These are phyloP conservation scores for Vaccinium vitisidaea DNA, from an alignment of 148 eudicot genomes.

Conservation along the genomic window DNA sequence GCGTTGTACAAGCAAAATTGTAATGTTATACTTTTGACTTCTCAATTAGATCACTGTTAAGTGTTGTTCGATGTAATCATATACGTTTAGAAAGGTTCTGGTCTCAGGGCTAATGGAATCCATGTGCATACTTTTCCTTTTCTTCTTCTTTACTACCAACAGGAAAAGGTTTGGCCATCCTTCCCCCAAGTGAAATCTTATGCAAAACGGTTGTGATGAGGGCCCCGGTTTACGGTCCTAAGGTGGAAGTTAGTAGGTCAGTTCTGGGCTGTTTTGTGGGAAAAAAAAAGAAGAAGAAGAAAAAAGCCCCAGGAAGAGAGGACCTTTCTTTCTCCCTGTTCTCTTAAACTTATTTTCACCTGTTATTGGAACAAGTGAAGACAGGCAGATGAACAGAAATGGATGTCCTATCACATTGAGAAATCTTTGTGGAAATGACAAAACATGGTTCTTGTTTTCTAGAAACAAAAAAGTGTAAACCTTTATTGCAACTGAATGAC, in stretches of 20 bases:
- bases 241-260: not conserved
- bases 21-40: conserved; percentile 3
- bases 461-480: not conserved
- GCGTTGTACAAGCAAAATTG: not conserved
- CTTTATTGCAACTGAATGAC: not conserved
- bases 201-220: not conserved
- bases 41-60: not conserved
- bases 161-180: not conserved
- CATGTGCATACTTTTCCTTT: not conserved
- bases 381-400: not conserved
- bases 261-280: not conserved
- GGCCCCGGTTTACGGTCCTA: not conserved
- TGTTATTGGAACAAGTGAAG: not conserved
- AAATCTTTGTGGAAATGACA: not conserved
- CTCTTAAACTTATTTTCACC: not conserved
- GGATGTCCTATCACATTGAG: not conserved
- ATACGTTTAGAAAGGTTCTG: not conserved
- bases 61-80: too few species aligned
- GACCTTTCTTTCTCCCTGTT: not conserved
- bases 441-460: conserved; percentile 1
- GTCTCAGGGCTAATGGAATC: not conserved
- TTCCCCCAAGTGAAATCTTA: not conserved
- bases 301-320: not conserved
- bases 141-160: not conserved
- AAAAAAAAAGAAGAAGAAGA: not conserved